These are phyloP conservation scores for Cercospora berteroae DNA, from an alignment of 2,329 filamentous ascomycete genomes.

Conservation along the genomic window DNA sequence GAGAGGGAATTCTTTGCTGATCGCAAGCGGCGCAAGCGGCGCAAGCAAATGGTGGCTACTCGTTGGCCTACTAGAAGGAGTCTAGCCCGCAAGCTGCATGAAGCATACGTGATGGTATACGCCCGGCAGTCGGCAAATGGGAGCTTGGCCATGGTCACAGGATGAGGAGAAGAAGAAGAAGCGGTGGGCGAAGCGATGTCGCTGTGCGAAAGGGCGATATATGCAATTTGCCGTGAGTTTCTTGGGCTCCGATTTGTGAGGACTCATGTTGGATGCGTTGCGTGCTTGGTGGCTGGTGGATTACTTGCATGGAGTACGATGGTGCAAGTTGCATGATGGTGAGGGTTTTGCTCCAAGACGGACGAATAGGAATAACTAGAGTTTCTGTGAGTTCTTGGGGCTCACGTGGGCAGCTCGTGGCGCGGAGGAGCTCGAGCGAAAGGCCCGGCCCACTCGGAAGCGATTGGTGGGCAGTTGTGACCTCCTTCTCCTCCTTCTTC, in stretches of 20 bases:
- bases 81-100: slow-evolving; percentile 11
- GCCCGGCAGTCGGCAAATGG: slow-evolving; percentile 15
- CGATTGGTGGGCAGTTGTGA: background rate
- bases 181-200: slow-evolving; percentile 5
- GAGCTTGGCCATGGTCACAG: slow-evolving; percentile 12
- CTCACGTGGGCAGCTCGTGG: background rate
- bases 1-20: slow-evolving; percentile 8
- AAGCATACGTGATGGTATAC: slow-evolving; percentile 10
- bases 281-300: background rate
- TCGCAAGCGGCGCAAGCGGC: background rate
- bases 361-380: background rate
- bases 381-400: background rate
- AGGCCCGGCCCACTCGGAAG: background rate
- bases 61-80: background rate
- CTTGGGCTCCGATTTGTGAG: background rate
- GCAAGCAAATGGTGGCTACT: background rate
- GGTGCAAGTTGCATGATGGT: background rate
- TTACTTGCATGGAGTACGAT: background rate
- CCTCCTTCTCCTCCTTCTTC: background rate
- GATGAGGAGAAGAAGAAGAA: background rate
- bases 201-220: background rate
- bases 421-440: background rate
- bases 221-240: background rate
- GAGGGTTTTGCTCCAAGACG: background rate
- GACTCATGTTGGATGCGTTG: background rate